Percentiles rank a stretch among this genome's conserved stretches.
Conservation (phyloP, 208 protist genomes). For the Borovskyia barvae region DNA sequence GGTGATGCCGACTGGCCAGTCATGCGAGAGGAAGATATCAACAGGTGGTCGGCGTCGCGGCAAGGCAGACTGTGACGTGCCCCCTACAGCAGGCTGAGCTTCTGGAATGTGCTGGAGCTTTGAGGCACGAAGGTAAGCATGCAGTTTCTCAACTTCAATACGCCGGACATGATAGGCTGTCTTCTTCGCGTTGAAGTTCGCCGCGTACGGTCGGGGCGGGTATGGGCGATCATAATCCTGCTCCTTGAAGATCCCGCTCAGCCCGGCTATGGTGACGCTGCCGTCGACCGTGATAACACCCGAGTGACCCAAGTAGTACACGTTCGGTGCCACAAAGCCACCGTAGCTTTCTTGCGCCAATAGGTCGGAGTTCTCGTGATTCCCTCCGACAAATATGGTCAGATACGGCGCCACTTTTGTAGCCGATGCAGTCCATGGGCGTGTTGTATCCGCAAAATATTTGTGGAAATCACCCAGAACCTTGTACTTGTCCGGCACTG, state of each 20-base stretch:
- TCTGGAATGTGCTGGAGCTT: slow-evolving; percentile 17
- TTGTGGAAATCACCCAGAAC: slow-evolving; percentile 93
- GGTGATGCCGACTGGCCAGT: slow-evolving; percentile 91
- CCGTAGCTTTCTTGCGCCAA: slow-evolving; percentile 94
- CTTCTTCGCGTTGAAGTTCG: slow-evolving; percentile 47
- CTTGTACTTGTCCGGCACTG: slow-evolving; percentile 95
- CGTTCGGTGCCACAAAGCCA: slow-evolving; percentile 97
- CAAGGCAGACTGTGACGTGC: background rate
- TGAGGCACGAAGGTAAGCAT: slow-evolving; percentile 31
- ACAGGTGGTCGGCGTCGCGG: slow-evolving; percentile 21
- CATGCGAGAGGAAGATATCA: slow-evolving; percentile 88
- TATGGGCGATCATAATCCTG: slow-evolving; percentile 77
- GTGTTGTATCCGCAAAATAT: slow-evolving; percentile 87
- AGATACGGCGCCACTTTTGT: slow-evolving; percentile 88
- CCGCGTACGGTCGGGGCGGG: slow-evolving; percentile 64
- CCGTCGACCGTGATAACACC: slow-evolving; percentile 90
- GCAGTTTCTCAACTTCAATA: slow-evolving; percentile 86
- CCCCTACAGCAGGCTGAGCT: background rate
- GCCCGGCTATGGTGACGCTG: slow-evolving; percentile 58
- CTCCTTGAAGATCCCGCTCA: slow-evolving; percentile 91
- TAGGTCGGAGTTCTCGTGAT: slow-evolving; percentile 98
- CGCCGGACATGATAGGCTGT: slow-evolving; percentile 85
- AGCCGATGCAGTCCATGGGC: background rate
- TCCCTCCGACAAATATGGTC: slow-evolving; percentile 99
- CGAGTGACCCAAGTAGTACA: slow-evolving; percentile 97